Base-by-base conservation (phyloP, 1,139 yeast species). In the Diutina pseudorugosa region DNA sequence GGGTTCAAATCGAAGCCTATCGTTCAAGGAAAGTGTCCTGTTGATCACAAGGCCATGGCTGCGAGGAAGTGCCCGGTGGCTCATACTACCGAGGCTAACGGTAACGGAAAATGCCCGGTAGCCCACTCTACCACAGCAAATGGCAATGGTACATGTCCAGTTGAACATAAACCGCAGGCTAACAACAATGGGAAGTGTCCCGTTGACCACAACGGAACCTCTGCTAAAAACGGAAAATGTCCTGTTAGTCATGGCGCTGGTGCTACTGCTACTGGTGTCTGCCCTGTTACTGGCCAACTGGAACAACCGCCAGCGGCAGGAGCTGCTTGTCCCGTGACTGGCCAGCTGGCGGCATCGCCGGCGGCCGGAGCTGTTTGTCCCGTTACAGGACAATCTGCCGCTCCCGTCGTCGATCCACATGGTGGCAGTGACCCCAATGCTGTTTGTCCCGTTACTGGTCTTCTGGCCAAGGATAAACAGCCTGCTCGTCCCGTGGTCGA, bases 391-490 rank as follows among this genome's bases (percentile, higher is more conserved):
- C 25, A 19, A 14, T 12, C 47, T 6, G 23, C 18, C 21, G 19
- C 49, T 8, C 23, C 49, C 2, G 12, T 7, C 16, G 18, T 7
- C 16, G 18, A 14, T 11, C 47, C 47, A 12, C 33, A 21, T 23
- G 30, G 12, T 16, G 20, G 42, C 7, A n/a, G n/a, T 18, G 47
- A 44, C 30, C 47, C 47, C 16, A 23, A 21, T 19, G 49, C 49
- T 4, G 40, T 27, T 12, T 45, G 49, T 19, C 49, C 49, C 36
- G 49, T 45, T 11, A 45, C 49, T 16, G 49, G 49, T 45, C 21
- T n/a, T 7, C 36, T 27, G 40, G 49, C 40, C 6, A 25, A 25
- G 8, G 40, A 27, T 16, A 27, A n/a, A 25, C 40, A n/a, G 7
- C 19, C 41, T 3, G n/a, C 27, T 6, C 30, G 11, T 7, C 8